These are phyloP conservation scores for Fusarium kyushuense DNA, from an alignment of 2,329 filamentous ascomycete genomes.

Conservation along the genomic window DNA sequence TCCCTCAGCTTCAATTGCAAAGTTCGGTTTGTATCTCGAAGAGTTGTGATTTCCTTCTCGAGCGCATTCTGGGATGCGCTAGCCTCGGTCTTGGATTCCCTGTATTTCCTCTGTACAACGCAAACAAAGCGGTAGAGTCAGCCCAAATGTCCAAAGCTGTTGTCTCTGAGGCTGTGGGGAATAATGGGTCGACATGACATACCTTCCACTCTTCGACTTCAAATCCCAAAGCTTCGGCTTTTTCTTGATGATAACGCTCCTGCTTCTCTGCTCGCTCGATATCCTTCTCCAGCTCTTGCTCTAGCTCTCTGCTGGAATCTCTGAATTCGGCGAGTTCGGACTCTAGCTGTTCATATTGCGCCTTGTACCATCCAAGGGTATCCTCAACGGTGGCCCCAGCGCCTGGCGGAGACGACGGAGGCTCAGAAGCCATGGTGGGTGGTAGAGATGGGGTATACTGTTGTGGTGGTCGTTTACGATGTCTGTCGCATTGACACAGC, in stretches of 20 bases:
- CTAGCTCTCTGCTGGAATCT: slow-evolving; percentile 91
- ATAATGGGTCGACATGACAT: slow-evolving; percentile 56
- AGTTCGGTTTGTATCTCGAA: slow-evolving; percentile 86
- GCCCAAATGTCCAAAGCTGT: slow-evolving; percentile 9
- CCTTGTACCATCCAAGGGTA: slow-evolving; percentile 93
- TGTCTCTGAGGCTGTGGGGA: background rate
- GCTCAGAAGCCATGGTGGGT: slow-evolving; percentile 64
- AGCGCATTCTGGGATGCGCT: slow-evolving; percentile 85
- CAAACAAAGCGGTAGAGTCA: slow-evolving; percentile 31
- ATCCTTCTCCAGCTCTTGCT: slow-evolving; percentile 95
- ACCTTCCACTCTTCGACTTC: slow-evolving; percentile 99
- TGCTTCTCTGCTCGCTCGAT: slow-evolving; percentile 95
- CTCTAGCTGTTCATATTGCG: slow-evolving; percentile 93
- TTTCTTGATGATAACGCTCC: slow-evolving; percentile 86
- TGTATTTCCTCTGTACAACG: slow-evolving; percentile 83
- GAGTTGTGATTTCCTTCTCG: slow-evolving; percentile 94
- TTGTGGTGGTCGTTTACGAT: slow-evolving; percentile 22
- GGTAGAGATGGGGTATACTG: slow-evolving; percentile 24
- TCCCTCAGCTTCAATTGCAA: slow-evolving; percentile 88
- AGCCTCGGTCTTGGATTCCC: slow-evolving; percentile 90
- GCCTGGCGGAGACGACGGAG: slow-evolving; percentile 71
- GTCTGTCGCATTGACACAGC: slow-evolving; percentile 33
- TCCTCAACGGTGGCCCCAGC: slow-evolving; percentile 72
- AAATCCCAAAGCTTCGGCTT: slow-evolving; percentile 84
- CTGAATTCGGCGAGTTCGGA: slow-evolving; percentile 94